These are phyloP conservation scores for Rhodotorula toruloides DNA, from an alignment of 768 basidiomycete species.

Conservation along the genomic window DNA sequence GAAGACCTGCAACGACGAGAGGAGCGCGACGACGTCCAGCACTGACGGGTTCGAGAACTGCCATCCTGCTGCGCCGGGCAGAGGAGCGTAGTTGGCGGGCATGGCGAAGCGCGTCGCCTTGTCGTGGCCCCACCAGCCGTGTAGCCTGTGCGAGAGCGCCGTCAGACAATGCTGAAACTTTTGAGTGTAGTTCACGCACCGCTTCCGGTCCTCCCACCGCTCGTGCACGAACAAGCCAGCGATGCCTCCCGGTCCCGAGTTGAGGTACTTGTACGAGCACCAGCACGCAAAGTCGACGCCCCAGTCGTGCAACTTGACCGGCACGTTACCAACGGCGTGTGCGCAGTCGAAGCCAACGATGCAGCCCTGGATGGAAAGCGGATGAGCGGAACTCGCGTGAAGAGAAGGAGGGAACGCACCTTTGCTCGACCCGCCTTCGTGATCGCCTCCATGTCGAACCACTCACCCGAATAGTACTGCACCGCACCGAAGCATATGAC, in stretches of 20 bases:
- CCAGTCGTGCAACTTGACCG: constrained; percentile 84
- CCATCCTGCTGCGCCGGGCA: constrained; percentile 85
- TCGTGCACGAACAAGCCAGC: constrained; percentile 87
- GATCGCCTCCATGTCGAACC: constrained; percentile 79
- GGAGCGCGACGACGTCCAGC: constrained; percentile 68
- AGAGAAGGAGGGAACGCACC: constrained; percentile 51
- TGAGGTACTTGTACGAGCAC: constrained; percentile 97
- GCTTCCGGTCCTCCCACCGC: constrained; percentile 34
- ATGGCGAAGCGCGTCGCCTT: constrained; percentile 80
- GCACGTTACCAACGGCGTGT: constrained; percentile 91
- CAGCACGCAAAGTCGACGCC: constrained; percentile 94
- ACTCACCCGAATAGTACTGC: constrained; percentile 96
- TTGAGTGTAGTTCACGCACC: no score
- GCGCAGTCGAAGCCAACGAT: constrained; percentile 95
- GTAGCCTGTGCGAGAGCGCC: constrained; percentile 55
- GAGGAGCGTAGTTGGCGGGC: constrained; percentile 75
- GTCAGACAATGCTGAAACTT: no score
- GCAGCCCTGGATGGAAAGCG: constrained; percentile 60
- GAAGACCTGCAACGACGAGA: constrained; percentile 77
- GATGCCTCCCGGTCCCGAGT: constrained; percentile 94
- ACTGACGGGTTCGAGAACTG: constrained; percentile 93
- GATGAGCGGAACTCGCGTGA: background rate
- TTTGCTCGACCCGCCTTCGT: constrained; percentile 77
- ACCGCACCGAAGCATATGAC: constrained; percentile 89
- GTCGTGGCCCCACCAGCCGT: constrained; percentile 99